A percentile compares a stretch with the other conserved stretches of the same genome.
Conservation (phyloP, 2,329 filamentous ascomycete species). For the Endoconidiophora laricicola region DNA sequence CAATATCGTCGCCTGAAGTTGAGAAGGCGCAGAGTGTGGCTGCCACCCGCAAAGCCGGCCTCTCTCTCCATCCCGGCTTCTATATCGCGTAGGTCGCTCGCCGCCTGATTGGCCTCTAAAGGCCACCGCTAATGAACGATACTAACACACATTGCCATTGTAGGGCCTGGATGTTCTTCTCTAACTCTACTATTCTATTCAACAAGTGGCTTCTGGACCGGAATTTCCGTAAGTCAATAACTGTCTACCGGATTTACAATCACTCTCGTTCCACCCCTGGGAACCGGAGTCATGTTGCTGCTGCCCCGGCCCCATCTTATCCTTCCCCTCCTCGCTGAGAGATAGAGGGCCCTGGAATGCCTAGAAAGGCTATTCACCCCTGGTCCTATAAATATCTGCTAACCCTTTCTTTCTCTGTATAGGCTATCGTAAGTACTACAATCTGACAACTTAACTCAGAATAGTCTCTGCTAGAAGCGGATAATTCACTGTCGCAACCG, state of each 20-base stretch:
- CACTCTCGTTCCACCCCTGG: background rate
- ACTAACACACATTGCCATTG: background rate
- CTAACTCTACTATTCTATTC: slow-evolving; percentile 73
- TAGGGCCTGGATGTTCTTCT: slow-evolving; percentile 67
- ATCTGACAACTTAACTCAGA: background rate
- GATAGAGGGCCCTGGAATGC: background rate
- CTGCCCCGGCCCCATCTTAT: too few relatives aligned
- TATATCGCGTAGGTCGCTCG: slow-evolving; percentile 21
- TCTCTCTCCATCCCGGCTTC: slow-evolving; percentile 16
- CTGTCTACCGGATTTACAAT: too few relatives aligned
- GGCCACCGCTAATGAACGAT: background rate
- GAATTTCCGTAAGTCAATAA: slow-evolving; percentile 29
- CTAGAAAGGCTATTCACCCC: background rate
- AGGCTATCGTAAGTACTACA: slow-evolving; percentile 21
- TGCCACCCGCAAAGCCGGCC: slow-evolving; percentile 10
- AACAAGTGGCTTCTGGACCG: slow-evolving; percentile 80
- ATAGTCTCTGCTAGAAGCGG: background rate
- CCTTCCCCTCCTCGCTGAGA: too few relatives aligned
- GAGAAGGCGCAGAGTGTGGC: slow-evolving; percentile 15
- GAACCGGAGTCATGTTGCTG: background rate
- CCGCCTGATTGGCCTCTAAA: background rate
- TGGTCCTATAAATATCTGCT: background rate
- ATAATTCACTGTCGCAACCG: background rate
- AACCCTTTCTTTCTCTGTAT: background rate
- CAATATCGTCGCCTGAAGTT: slow-evolving; percentile 12